Evolutionary conservation across 164 flowering plant genomes (phyloP).

Genomic region (Umbellularia californica): DNA sequence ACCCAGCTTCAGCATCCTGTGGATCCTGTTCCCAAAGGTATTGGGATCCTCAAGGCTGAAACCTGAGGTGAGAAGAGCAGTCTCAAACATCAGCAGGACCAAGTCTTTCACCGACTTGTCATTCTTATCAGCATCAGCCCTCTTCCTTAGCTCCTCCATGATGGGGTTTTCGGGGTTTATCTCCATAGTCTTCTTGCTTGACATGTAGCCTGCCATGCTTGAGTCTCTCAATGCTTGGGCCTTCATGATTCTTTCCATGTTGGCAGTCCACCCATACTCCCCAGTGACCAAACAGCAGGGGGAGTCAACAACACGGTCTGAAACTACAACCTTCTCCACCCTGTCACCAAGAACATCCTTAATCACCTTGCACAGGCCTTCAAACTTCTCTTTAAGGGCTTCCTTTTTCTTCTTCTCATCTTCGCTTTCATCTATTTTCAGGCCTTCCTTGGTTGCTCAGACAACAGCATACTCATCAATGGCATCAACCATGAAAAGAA

Average conservation of each 20-base stretch:
- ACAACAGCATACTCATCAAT: conserved; percentile 26
- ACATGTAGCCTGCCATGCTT: conserved; percentile 20
- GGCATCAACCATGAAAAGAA: conserved; percentile 27
- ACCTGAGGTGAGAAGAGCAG: conserved; percentile 21
- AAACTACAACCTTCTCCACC: conserved; percentile 20
- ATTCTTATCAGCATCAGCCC: conserved; percentile 22
- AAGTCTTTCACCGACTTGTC: conserved; percentile 23
- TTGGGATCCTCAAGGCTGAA: conserved; percentile 22
- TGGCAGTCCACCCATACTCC: conserved; percentile 22
- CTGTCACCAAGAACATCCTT: conserved; percentile 19
- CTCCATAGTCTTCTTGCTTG: conserved; percentile 23
- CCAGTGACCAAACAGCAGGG: conserved; percentile 24
- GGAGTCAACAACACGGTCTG: conserved; percentile 17
- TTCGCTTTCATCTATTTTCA: conserved; percentile 16
- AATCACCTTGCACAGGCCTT: conserved; percentile 24
- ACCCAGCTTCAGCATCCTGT: conserved; percentile 20
- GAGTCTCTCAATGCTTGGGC: conserved; percentile 23
- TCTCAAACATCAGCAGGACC: conserved; percentile 20
- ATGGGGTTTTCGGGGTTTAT: conserved; percentile 20
- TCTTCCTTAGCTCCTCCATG: conserved; percentile 23
- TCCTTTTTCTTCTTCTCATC: conserved; percentile 19
- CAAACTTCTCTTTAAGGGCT: conserved; percentile 11
- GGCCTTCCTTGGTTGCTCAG: conserved; percentile 27
- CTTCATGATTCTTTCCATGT: conserved; percentile 19
- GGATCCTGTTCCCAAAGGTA: conserved; percentile 17